phyloP scores from a whole-genome alignment of 148 eudicot species.

The Amaranthus hypochondriacus region DNA sequence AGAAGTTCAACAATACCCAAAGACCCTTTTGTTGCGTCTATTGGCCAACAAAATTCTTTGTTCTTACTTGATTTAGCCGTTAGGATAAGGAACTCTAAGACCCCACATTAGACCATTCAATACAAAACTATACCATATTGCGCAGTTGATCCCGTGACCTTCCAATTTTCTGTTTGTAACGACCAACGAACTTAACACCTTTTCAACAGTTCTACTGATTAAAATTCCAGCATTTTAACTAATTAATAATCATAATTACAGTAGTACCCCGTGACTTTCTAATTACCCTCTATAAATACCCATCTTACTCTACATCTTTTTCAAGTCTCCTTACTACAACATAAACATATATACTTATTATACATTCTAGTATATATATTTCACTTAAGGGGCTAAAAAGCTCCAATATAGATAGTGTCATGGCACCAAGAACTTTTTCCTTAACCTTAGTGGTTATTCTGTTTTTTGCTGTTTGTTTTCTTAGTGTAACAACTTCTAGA shows the following conservation, averaged over 20 bases:
- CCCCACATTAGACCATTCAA: slow-evolving; percentile 17
- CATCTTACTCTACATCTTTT: background rate
- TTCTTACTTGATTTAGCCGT: background rate
- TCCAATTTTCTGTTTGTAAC: slow-evolving; percentile 20
- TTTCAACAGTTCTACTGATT: background rate
- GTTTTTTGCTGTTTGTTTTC: slow-evolving; percentile 18
- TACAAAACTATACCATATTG: slow-evolving; percentile 17
- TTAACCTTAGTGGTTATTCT: slow-evolving; percentile 10
- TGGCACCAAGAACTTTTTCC: background rate
- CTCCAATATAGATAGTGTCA: no score
- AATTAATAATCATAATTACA: background rate
- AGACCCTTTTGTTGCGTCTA: background rate
- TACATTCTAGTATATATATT: no score
- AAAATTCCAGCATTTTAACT: background rate
- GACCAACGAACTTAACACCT: slow-evolving; percentile 36
- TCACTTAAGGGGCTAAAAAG: no score
- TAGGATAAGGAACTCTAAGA: background rate
- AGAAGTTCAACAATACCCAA: background rate
- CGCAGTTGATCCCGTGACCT: slow-evolving; percentile 57
- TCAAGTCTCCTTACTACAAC: no score
- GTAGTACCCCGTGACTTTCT: slow-evolving; percentile 1
- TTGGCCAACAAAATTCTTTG: background rate
- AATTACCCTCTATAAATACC: background rate
- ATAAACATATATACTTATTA: no score
- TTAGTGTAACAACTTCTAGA: slow-evolving; percentile 23